A percentile compares a stretch with the other conserved stretches of the same genome.
Conservation (phyloP, 192 early-diverging fungal species). For the Coemansia sp. region DNA sequence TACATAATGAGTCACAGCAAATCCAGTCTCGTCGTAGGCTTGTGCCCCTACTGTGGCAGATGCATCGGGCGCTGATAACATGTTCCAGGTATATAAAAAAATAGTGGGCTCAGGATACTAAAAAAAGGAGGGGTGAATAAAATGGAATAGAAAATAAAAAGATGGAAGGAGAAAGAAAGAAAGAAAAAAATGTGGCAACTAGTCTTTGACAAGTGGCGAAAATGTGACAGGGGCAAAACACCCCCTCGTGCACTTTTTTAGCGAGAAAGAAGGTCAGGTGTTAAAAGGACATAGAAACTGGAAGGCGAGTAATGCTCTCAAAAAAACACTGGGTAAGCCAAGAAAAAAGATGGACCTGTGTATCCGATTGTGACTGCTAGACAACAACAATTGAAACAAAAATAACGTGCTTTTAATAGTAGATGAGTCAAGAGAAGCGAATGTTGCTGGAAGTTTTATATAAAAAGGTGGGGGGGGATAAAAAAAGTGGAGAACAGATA, state of each 20-base stretch:
- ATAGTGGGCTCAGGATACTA: not conserved
- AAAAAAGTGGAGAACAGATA: not conserved
- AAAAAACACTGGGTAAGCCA: not conserved
- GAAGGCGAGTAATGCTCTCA: not conserved
- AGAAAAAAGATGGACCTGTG: not conserved
- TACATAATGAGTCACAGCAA: slow-evolving; percentile 12
- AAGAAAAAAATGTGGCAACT: not conserved
- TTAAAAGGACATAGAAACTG: not conserved
- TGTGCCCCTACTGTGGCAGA: not conserved
- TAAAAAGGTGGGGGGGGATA: not conserved
- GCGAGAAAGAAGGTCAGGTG: not conserved
- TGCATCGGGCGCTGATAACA: not conserved
- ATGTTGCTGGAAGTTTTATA: not conserved
- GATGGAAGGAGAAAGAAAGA: not conserved
- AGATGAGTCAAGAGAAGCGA: not conserved
- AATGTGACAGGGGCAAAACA: too few species aligned
- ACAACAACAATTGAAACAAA: not conserved
- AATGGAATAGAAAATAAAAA: slow-evolving; percentile 1
- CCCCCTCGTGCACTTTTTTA: not conserved
- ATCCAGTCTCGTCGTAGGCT: slow-evolving; percentile 4
- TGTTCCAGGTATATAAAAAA: not conserved
- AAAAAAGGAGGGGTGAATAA: not conserved
- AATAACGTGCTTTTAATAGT: not conserved
- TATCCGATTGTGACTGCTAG: slow-evolving; percentile 1
- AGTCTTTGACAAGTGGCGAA: not conserved